These are phyloP conservation scores for Colletotrichum nymphaeae DNA, from an alignment of 2,329 filamentous ascomycete genomes.

Conservation along the genomic window DNA sequence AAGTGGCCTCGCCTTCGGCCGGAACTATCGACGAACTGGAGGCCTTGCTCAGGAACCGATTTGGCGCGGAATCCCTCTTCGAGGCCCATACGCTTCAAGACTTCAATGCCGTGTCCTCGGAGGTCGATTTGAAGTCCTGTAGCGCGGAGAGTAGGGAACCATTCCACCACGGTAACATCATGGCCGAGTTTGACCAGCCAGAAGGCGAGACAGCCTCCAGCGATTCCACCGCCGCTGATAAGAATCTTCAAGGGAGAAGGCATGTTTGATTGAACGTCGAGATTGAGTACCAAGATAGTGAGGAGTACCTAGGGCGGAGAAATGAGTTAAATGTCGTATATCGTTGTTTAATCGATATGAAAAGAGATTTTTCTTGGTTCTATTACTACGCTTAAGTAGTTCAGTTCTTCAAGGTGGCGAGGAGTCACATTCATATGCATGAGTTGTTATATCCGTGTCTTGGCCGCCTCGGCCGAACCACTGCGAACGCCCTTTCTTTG, in stretches of 20 bases:
- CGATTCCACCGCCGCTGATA: slow-evolving; percentile 49
- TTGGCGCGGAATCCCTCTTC: slow-evolving; percentile 54
- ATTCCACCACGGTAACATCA: slow-evolving; percentile 55
- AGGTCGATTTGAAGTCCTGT: slow-evolving; percentile 67
- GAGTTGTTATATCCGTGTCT: background rate
- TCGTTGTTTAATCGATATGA: background rate
- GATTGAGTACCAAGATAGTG: background rate
- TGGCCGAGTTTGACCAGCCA: slow-evolving; percentile 56
- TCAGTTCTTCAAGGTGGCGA: background rate
- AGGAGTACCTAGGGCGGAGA: background rate
- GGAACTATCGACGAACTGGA: slow-evolving; percentile 54
- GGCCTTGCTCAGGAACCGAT: slow-evolving; percentile 58
- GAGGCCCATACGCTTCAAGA: slow-evolving; percentile 63
- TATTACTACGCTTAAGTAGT: background rate
- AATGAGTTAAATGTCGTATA: background rate
- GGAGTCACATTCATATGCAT: background rate
- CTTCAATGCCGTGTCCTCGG: slow-evolving; percentile 60
- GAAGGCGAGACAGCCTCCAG: slow-evolving; percentile 58
- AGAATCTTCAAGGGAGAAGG: slow-evolving; percentile 42
- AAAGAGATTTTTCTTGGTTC: background rate
- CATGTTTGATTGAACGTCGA: background rate
- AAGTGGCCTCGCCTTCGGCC: slow-evolving; percentile 49
- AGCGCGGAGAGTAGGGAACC: slow-evolving; percentile 52
- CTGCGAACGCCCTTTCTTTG: background rate
- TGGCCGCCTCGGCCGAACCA: background rate